Conservation (phyloP, 2,329 filamentous ascomycete genomes). For the Huntiella savannae region DNA sequence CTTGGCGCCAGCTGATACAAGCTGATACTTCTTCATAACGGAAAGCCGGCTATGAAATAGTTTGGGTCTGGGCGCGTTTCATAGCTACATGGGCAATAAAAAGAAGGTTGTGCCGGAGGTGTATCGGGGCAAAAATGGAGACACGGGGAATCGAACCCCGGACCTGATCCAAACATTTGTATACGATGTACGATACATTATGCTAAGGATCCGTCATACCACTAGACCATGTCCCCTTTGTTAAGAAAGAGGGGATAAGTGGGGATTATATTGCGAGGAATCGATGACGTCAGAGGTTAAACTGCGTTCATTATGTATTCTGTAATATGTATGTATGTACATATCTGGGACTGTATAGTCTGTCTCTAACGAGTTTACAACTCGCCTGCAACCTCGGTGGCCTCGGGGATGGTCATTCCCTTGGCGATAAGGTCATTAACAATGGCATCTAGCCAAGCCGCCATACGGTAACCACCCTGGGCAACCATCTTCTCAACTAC, state of each 20-base stretch:
- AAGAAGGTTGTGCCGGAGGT: not conserved
- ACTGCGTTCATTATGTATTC: not conserved
- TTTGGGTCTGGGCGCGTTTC: not conserved
- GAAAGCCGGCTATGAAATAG: not conserved
- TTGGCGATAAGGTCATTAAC: conserved; percentile 19
- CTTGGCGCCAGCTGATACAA: not conserved
- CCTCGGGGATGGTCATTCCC: conserved; percentile 6
- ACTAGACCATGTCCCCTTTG: conserved; percentile 3
- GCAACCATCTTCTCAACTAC: conserved; percentile 49
- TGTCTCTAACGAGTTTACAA: not conserved
- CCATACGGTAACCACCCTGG: conserved; percentile 49
- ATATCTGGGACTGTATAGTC: not conserved
- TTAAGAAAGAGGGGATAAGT: not conserved
- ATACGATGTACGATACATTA: not conserved
- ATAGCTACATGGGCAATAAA: not conserved
- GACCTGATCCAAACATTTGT: conserved; percentile 6
- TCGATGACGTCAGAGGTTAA: no score
- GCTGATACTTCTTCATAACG: not conserved
- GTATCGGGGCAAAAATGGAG: not conserved
- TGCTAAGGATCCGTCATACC: conserved; percentile 12
- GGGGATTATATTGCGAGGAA: no score
- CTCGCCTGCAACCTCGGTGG: not conserved
- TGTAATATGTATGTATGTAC: not conserved
- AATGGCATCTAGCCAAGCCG: conserved; percentile 46
- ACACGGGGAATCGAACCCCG: conserved; percentile 11